A percentile compares a stretch with the other conserved stretches of the same genome.
phyloP scores from a whole-genome alignment of 169 alveolate species.

The Eimeria falciformis region DNA sequence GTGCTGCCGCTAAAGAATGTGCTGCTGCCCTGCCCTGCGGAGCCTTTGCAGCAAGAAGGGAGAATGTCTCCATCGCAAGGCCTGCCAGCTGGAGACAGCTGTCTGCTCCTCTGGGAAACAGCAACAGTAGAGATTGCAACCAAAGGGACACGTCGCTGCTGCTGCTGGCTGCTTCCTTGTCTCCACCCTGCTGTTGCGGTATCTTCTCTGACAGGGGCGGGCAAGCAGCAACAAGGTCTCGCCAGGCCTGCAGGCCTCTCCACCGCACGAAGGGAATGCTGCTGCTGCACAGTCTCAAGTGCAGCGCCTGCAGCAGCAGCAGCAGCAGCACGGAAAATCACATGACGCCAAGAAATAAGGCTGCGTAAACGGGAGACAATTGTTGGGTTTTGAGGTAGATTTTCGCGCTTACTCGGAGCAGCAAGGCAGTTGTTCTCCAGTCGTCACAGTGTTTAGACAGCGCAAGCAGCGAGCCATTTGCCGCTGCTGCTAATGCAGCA shows the following conservation, averaged over 20 bases:
- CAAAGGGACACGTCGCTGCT: not conserved
- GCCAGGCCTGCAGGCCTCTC: not conserved
- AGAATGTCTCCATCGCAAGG: conserved; percentile 3
- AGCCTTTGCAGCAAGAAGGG: not conserved
- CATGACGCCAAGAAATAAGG: no score
- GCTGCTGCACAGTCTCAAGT: conserved; percentile 13
- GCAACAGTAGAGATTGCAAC: conserved; percentile 16
- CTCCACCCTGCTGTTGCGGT: not conserved
- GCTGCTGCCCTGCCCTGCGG: conserved; percentile 1
- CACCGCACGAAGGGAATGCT: conserved; percentile 13
- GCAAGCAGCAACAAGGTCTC: not conserved
- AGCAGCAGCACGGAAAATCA: not conserved
- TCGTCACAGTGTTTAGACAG: not conserved
- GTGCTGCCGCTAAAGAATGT: not conserved
- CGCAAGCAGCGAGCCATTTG: not conserved
- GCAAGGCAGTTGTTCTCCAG: conserved; percentile 6
- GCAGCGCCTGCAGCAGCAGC: not conserved
- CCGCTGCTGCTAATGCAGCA: not conserved
- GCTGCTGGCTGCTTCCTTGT: not conserved
- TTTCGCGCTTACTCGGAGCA: not conserved
- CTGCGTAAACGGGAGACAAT: no score
- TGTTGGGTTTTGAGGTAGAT: no score
- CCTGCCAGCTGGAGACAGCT: conserved; percentile 27
- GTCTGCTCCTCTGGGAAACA: conserved; percentile 28
- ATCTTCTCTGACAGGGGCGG: not conserved